phyloP scores from a whole-genome alignment of 305 asterid species.

The Ajuga reptans region DNA sequence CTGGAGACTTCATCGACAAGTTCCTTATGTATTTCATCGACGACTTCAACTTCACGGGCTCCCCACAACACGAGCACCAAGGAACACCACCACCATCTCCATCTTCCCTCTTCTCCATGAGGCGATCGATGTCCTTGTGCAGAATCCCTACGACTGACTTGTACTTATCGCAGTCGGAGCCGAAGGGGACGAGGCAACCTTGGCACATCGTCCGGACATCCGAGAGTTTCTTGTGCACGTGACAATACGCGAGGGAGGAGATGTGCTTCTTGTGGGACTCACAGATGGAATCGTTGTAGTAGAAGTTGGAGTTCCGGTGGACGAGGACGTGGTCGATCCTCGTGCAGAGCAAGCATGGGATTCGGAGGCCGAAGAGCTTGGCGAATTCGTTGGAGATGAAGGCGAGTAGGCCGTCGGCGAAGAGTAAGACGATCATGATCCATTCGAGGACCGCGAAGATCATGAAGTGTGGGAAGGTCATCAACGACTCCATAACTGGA shows the following conservation, averaged over 20 bases:
- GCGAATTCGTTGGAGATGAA: slow-evolving; percentile 57
- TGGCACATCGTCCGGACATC: slow-evolving; percentile 68
- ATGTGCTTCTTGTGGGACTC: slow-evolving; percentile 67
- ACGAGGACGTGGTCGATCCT: slow-evolving; percentile 67
- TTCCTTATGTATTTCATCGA: slow-evolving; percentile 37
- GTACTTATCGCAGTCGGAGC: slow-evolving; percentile 49
- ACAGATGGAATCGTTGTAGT: slow-evolving; percentile 72
- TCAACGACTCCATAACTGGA: slow-evolving; percentile 26
- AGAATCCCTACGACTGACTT: slow-evolving; percentile 59
- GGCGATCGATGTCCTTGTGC: slow-evolving; percentile 51
- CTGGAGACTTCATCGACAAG: slow-evolving; percentile 39
- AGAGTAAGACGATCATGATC: slow-evolving; percentile 61
- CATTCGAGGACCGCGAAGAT: slow-evolving; percentile 62
- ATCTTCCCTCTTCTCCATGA: slow-evolving; percentile 41
- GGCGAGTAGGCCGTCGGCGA: slow-evolving; percentile 66
- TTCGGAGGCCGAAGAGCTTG: slow-evolving; percentile 42
- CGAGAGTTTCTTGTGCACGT: slow-evolving; percentile 56
- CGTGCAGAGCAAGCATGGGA: slow-evolving; percentile 73
- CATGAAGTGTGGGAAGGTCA: slow-evolving; percentile 39
- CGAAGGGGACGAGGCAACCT: slow-evolving; percentile 60
- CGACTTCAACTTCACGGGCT: slow-evolving; percentile 38
- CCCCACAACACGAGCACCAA: slow-evolving; percentile 78
- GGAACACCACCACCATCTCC: slow-evolving; percentile 15
- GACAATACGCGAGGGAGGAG: slow-evolving; percentile 80
- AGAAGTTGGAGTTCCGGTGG: slow-evolving; percentile 36